Evolutionary conservation across 1,139 yeast species (phyloP).

Genomic region (Scheffersomyces segobiensis): DNA sequence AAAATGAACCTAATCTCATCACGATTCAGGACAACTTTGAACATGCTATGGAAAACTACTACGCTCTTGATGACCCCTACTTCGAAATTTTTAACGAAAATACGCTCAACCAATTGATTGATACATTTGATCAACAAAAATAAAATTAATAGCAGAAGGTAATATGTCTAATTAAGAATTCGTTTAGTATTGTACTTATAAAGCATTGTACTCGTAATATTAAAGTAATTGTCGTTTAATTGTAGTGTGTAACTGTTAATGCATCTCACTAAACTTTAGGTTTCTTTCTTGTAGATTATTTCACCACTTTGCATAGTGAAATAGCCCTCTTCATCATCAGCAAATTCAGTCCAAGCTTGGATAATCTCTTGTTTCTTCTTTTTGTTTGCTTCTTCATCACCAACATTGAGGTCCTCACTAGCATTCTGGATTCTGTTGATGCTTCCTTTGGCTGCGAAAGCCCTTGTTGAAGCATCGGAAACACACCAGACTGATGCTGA

Average conservation of each 20-base stretch:
- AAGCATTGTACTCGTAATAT: background rate
- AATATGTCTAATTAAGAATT: background rate
- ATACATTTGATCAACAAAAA: slow-evolving; percentile 3
- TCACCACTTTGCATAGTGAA: slow-evolving; percentile 16
- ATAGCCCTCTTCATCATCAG: slow-evolving; percentile 13
- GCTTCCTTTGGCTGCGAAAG: slow-evolving; percentile 3
- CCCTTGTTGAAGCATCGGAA: slow-evolving; percentile 8
- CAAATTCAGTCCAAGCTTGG: slow-evolving; percentile 16
- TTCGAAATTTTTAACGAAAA: slow-evolving; percentile 11
- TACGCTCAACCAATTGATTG: slow-evolving; percentile 7
- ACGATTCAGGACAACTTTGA: slow-evolving; percentile 1
- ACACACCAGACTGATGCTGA: slow-evolving; percentile 17
- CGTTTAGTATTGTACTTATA: background rate
- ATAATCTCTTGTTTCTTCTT: slow-evolving; percentile 3
- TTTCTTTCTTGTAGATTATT: slow-evolving; percentile 13
- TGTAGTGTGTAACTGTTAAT: no score
- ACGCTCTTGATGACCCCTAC: slow-evolving; percentile 13
- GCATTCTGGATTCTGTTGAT: slow-evolving; percentile 13
- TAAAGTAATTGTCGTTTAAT: background rate
- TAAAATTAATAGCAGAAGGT: background rate
- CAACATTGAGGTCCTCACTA: slow-evolving; percentile 8
- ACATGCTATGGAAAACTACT: slow-evolving; percentile 9
- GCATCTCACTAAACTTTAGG: background rate
- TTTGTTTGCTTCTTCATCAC: slow-evolving; percentile 10
- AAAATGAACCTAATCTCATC: background rate